Percentiles rank a stretch among this genome's conserved stretches.
Evolutionary conservation across 306 rosid species (phyloP).

Genomic region (Cyamopsis tetragonoloba): DNA sequence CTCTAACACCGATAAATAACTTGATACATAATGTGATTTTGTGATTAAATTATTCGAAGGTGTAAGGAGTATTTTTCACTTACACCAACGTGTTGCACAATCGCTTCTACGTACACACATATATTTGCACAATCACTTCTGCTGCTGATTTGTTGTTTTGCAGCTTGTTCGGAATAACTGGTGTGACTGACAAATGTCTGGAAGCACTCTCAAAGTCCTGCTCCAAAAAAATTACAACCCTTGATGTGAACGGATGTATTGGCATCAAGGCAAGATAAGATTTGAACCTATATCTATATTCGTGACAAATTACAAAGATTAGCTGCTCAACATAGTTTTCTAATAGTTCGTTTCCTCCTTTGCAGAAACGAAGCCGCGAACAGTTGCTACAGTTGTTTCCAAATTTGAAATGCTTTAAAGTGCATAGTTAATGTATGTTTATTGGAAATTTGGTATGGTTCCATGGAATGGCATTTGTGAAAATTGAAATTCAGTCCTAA

Average conservation of each 20-base stretch:
- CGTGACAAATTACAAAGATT: background rate
- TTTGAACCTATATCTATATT: background rate
- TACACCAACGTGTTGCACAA: too few species aligned
- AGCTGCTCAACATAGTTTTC: background rate
- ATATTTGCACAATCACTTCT: background rate
- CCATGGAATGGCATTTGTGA: background rate
- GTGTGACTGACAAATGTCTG: slow-evolving; percentile 72
- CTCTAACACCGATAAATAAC: too few species aligned
- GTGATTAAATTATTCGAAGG: too few species aligned
- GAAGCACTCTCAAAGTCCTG: slow-evolving; percentile 65
- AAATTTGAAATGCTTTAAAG: slow-evolving; percentile 68
- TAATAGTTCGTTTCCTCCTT: slow-evolving; percentile 21
- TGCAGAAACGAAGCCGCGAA: slow-evolving; percentile 68
- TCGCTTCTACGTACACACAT: too few species aligned
- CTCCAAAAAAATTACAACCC: slow-evolving; percentile 61
- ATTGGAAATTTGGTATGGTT: slow-evolving; percentile 21
- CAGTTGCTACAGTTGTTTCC: slow-evolving; percentile 74
- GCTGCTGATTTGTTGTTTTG: slow-evolving; percentile 35
- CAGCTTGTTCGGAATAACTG: slow-evolving; percentile 83
- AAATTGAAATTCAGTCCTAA: background rate
- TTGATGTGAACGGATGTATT: slow-evolving; percentile 83
- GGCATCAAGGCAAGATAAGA: slow-evolving; percentile 68
- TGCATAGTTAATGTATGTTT: slow-evolving; percentile 56
- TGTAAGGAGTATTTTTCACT: too few species aligned
- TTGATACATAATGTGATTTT: too few species aligned